phyloP scores from a whole-genome alignment of 179 eudicot species.

The Spergularia azorica region DNA sequence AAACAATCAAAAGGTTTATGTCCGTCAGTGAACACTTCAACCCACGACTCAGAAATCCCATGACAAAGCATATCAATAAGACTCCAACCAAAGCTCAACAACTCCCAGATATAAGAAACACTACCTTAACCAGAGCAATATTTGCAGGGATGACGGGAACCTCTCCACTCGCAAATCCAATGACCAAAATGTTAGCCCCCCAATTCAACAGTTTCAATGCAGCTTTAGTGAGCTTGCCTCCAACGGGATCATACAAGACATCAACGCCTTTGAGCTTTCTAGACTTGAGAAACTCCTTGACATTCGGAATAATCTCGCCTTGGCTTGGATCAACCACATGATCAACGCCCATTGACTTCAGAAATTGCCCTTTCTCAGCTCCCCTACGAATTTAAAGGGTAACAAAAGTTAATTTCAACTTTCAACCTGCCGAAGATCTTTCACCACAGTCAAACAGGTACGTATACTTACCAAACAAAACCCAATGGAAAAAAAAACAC shows the following conservation, averaged over 20 bases:
- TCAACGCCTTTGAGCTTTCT: slow-evolving; percentile 91
- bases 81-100: not conserved
- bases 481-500: not conserved
- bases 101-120: slow-evolving; percentile 16
- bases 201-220: slow-evolving; percentile 77
- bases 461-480: not conserved
- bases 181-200: slow-evolving; percentile 93
- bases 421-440: not conserved
- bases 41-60: not conserved
- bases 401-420: not conserved
- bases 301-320: slow-evolving; percentile 58
- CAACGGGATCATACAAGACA: slow-evolving; percentile 96
- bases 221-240: slow-evolving; percentile 89
- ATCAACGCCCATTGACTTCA: slow-evolving; percentile 79
- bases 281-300: slow-evolving; percentile 71
- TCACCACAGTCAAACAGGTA: slow-evolving; percentile 9
- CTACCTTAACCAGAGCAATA: slow-evolving; percentile 94
- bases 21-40: not conserved
- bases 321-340: slow-evolving; percentile 80
- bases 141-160: slow-evolving; percentile 91
- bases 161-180: slow-evolving; percentile 98
- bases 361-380: slow-evolving; percentile 70
- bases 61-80: not conserved
- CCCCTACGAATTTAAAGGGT: slow-evolving; percentile 54
- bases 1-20: not conserved